phyloP scores from a whole-genome alignment of 768 basidiomycete species.

The Amanita pallidorosea region DNA sequence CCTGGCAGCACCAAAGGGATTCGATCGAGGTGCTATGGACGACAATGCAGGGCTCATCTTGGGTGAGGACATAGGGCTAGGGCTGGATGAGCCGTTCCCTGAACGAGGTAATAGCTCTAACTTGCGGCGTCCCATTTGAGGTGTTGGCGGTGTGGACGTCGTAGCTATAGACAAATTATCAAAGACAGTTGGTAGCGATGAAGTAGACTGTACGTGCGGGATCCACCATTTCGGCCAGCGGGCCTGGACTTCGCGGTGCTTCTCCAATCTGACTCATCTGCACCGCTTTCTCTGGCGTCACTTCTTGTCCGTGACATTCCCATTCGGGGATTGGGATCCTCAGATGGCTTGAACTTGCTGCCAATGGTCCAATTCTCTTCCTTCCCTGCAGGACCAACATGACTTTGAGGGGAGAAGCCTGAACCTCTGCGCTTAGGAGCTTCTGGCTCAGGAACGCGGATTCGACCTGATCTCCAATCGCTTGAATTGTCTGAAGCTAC shows the following conservation, averaged over 20 bases:
- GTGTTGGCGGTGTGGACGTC: constrained; percentile 71
- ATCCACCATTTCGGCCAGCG: constrained; percentile 36
- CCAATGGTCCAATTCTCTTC: constrained; percentile 77
- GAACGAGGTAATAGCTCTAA: constrained; percentile 81
- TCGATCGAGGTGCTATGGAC: constrained; percentile 35
- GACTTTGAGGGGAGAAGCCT: constrained; percentile 34
- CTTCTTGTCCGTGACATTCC: constrained; percentile 37
- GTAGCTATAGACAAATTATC: constrained; percentile 32
- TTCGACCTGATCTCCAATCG: constrained; percentile 64
- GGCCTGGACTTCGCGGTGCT: constrained; percentile 31
- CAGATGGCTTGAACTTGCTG: constrained; percentile 56
- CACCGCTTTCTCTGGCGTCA: constrained; percentile 36
- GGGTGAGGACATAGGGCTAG: constrained; percentile 74
- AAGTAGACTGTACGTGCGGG: constrained; percentile 38
- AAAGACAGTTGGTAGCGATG: not conserved
- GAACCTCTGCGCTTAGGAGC: constrained; percentile 46
- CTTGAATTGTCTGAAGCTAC: constrained; percentile 42
- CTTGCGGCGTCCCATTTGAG: constrained; percentile 68
- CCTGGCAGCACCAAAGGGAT: constrained; percentile 86
- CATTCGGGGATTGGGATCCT: constrained; percentile 23
- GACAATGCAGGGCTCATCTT: constrained; percentile 45
- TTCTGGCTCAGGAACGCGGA: constrained; percentile 36
- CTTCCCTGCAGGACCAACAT: constrained; percentile 50
- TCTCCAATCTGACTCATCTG: constrained; percentile 71
- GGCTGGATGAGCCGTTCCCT: constrained; percentile 48